phyloP scores from a whole-genome alignment of 495 filamentous ascomycete species.

The Penicillium coprophilum region DNA sequence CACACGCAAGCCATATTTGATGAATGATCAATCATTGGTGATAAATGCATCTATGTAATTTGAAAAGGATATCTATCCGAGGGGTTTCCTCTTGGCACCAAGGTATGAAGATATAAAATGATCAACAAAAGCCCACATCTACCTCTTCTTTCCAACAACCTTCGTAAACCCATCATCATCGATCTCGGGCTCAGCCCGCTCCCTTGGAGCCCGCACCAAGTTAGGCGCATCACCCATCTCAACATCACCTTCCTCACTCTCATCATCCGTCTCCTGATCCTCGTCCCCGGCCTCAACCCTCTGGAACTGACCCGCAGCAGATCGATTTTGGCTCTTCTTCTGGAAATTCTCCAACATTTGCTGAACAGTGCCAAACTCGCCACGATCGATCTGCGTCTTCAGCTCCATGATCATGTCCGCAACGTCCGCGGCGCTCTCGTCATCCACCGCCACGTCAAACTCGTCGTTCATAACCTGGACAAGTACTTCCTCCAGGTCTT shows the following conservation, averaged over 20 bases:
- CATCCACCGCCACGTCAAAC: conserved; percentile 88
- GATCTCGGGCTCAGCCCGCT: conserved; percentile 70
- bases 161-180: conserved; percentile 96
- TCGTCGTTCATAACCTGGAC: conserved; percentile 92
- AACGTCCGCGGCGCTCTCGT: conserved; percentile 75
- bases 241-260: conserved; percentile 61
- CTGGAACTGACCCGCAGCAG: conserved; percentile 54
- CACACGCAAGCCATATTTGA: neutral
- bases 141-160: conserved; percentile 67
- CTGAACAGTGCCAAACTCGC: conserved; percentile 67
- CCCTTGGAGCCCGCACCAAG: conserved; percentile 56
- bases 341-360: conserved; percentile 66
- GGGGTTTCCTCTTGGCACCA: neutral
- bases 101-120: neutral
- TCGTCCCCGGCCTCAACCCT: conserved; percentile 53
- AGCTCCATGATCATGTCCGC: conserved; percentile 70
- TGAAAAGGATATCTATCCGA: conserved; percentile 10
- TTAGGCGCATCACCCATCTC: conserved; percentile 76
- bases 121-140: conserved; percentile 15
- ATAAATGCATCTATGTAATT: conserved; percentile 12
- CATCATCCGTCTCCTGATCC: conserved; percentile 56
- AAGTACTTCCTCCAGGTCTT: conserved; percentile 79
- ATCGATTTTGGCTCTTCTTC: conserved; percentile 52
- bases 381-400: conserved; percentile 57
- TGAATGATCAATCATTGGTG: neutral